Conservation (phyloP, 306 rosid genomes). For the Prunus mira region DNA sequence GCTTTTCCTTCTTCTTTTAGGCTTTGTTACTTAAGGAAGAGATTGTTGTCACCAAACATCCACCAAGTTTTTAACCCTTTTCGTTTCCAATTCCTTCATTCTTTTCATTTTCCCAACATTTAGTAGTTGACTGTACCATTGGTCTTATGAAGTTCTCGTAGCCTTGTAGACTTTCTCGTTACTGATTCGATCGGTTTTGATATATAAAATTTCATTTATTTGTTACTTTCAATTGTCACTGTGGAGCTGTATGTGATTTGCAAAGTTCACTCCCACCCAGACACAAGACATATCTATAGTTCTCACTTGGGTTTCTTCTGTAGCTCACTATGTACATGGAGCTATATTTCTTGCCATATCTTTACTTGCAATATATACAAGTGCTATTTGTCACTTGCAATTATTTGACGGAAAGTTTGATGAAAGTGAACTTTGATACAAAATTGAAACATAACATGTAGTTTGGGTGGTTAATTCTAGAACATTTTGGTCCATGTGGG, state of each 20-base stretch:
- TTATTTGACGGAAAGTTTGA: no score
- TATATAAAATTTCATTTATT: background rate
- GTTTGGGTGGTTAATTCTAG: no score
- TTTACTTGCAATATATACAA: no score
- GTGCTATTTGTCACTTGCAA: no score
- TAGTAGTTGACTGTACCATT: background rate
- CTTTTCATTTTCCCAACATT: background rate
- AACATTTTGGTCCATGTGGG: no score
- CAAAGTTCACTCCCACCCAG: background rate
- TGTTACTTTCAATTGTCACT: background rate
- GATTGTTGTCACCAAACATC: conserved; percentile 4
- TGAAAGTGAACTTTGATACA: no score
- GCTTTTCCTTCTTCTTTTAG: background rate
- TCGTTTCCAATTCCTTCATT: conserved; percentile 12
- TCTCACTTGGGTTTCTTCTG: background rate
- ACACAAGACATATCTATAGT: no score
- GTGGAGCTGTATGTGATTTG: background rate
- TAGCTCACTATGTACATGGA: no score
- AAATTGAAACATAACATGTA: no score
- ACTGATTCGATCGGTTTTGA: background rate
- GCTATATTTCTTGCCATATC: no score
- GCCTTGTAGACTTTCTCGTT: background rate
- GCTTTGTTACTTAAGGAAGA: background rate
- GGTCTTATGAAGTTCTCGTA: background rate
- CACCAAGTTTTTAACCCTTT: background rate